Percentiles rank a stretch among this genome's conserved stretches.
Evolutionary conservation across 2,329 filamentous ascomycete species (phyloP).

Genomic region (Clonostachys solani): DNA sequence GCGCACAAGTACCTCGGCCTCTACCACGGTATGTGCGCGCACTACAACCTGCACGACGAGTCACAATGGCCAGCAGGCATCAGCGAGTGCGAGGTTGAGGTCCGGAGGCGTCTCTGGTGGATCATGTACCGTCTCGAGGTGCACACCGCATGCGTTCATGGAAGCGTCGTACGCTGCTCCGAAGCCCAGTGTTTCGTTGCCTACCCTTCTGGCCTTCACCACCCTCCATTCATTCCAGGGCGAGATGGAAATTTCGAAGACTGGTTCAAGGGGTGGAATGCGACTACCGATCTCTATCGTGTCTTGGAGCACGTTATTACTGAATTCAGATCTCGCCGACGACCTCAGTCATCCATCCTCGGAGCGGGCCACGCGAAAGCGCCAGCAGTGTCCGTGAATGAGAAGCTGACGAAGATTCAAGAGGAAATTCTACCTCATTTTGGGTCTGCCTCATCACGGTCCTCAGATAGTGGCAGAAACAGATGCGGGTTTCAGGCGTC

Average conservation of each 20-base stretch:
- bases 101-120: slow-evolving; percentile 44
- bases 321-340: slow-evolving; percentile 7
- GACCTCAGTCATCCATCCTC: slow-evolving; percentile 1
- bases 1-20: slow-evolving; percentile 47
- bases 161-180: slow-evolving; percentile 11
- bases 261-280: slow-evolving; percentile 54
- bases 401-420: no score
- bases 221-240: neutral
- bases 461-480: no score
- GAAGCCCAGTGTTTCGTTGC: slow-evolving; percentile 14
- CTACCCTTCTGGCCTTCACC: slow-evolving; percentile 23
- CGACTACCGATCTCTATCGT: slow-evolving; percentile 49
- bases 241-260: slow-evolving; percentile 5
- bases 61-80: slow-evolving; percentile 42
- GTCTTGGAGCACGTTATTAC: slow-evolving; percentile 42
- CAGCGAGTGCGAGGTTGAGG: slow-evolving; percentile 38
- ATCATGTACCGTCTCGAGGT: slow-evolving; percentile 54
- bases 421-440: no score
- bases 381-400: no score
- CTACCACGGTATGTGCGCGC: slow-evolving; percentile 42
- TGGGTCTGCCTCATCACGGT: no score
- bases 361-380: no score
- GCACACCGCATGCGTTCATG: slow-evolving; percentile 48
- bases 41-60: slow-evolving; percentile 49
- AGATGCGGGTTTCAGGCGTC: slow-evolving; percentile 23